phyloP scores from a whole-genome alignment of 805 yeast species.

The Kregervanrija delftensis region DNA sequence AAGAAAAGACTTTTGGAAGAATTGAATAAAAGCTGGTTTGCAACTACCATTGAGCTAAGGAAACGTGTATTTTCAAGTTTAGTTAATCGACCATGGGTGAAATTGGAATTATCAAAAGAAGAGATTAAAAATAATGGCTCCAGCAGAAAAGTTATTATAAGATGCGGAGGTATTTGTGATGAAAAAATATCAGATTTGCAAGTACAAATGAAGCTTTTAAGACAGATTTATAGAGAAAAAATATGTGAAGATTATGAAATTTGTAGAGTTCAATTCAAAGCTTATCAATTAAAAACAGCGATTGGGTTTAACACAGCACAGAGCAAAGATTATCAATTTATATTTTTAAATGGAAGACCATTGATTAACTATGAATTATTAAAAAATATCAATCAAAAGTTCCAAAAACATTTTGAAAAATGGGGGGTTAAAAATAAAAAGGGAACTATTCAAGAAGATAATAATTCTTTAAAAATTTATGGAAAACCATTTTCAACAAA shows the following conservation, averaged over 20 bases:
- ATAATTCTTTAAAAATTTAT: conserved; percentile 15
- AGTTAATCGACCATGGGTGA: conserved; percentile 19
- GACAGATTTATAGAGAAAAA: conserved; percentile 27
- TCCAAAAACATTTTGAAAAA: conserved; percentile 14
- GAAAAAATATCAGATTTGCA: background rate
- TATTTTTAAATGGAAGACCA: conserved; percentile 38
- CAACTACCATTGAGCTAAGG: conserved; percentile 25
- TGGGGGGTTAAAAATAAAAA: conserved; percentile 7
- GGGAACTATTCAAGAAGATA: background rate
- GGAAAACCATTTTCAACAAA: conserved; percentile 28
- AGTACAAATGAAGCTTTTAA: conserved; percentile 13
- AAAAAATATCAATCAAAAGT: conserved; percentile 19
- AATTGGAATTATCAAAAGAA: conserved; percentile 11
- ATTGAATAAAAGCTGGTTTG: conserved; percentile 13
- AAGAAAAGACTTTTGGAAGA: conserved; percentile 17
- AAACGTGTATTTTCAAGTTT: conserved; percentile 24
- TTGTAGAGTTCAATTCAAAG: conserved; percentile 22
- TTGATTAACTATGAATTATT: conserved; percentile 17
- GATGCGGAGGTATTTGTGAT: background rate
- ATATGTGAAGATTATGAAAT: conserved; percentile 19
- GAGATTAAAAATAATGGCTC: background rate
- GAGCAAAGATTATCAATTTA: conserved; percentile 34
- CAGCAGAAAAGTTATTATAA: background rate
- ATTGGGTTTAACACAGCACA: conserved; percentile 32
- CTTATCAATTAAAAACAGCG: conserved; percentile 28